These are phyloP conservation scores for Ceratocystis diversiconidia DNA, from an alignment of 2,329 filamentous ascomycete genomes.

Conservation along the genomic window DNA sequence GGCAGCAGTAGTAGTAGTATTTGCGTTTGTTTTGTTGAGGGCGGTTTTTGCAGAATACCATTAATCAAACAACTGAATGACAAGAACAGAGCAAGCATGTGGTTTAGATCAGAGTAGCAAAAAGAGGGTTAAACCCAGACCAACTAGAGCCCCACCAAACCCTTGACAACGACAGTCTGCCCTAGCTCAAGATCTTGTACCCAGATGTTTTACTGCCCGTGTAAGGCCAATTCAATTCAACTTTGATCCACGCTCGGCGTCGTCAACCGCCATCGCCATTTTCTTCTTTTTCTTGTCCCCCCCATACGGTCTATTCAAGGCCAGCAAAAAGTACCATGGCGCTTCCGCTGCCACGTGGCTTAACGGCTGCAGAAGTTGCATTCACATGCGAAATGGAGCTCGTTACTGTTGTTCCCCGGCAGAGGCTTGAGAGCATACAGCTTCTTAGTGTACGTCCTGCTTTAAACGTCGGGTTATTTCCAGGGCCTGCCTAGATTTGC, in stretches of 20 bases:
- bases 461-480: not conserved
- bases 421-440: conserved; percentile 72
- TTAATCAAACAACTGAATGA: not conserved
- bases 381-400: conserved; percentile 97
- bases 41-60: not conserved
- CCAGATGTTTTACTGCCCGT: no score
- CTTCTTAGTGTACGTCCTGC: conserved; percentile 61
- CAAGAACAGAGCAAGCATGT: no score
- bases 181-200: no score
- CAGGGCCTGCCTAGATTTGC: no score
- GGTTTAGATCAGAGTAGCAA: no score
- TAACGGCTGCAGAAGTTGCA: conserved; percentile 76
- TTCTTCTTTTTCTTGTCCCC: not conserved
- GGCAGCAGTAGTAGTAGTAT: not conserved
- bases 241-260: not conserved
- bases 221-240: no score
- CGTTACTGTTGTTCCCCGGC: conserved; percentile 81
- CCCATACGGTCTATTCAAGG: no score
- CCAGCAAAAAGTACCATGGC: conserved; percentile 30
- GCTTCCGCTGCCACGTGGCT: conserved; percentile 35
- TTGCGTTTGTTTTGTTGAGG: not conserved
- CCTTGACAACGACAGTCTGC: no score
- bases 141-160: no score
- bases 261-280: not conserved
- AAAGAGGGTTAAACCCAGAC: no score